Evolutionary conservation across 176 grass and related monocot species (phyloP), one percentile per base, ranked within the genome.

Genomic region (Triticum monococcum): DNA sequence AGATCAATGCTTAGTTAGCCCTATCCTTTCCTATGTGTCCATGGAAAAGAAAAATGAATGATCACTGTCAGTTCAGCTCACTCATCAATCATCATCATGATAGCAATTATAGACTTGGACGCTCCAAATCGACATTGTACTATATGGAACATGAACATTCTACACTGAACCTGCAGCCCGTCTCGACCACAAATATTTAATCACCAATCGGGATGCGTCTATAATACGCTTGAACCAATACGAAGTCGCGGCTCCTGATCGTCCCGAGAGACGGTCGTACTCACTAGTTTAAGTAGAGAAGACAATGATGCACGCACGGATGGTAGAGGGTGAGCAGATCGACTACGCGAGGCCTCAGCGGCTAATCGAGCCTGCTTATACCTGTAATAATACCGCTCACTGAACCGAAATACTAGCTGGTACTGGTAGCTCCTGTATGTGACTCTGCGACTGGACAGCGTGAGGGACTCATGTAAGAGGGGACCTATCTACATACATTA

Each of bases 371-470:
- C 66, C 48, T 16, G 80, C 74, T 83, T 48, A 70, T 45, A 70
- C 52, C 33, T 78, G 18, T 48, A 62, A 8, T 57, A 10, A 18
- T 17, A 7, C 0, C 50, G 64, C n/a, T 68, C 1, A 38, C 22
- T 48, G n/a, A 52, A 41, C 64, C 23, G 17, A 41, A 81, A 79
- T 4, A 2, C 7, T 14, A 52, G 48, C 3, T 38, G 4, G 24
- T 46, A 68, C 6, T 57, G 9, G 48, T 26, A 45, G 17, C 8
- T 3, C 31, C 8, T 23, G 10, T 36, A 28, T 25, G 75, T 26
- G 64, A 79, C 74, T 69, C 32, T 9, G 56, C 22, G 35, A 72
- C 52, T 68, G 61, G 79, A 82, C 60, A 30, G 23, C 79, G 31
- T 43, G 12, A 68, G 56, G 38, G 37, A 24, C 1, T 26, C 9